These are phyloP conservation scores for Colletotrichum chrysophilum DNA, from an alignment of 2,329 filamentous ascomycete genomes.

Conservation along the genomic window DNA sequence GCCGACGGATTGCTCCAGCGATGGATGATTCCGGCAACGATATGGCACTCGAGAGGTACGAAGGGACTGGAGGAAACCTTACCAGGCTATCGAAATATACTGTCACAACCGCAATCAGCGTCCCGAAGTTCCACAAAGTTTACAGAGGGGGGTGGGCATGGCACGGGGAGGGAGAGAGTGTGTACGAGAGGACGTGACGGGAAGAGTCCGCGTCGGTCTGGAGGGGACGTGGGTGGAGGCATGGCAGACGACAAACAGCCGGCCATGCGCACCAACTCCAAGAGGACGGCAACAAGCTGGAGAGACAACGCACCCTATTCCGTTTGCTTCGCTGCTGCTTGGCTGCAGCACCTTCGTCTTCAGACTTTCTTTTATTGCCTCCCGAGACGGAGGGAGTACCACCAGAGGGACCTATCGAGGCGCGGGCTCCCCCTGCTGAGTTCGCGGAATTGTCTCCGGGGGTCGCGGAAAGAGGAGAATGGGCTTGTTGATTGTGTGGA, in stretches of 20 bases:
- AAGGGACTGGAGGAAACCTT: constrained; percentile 28
- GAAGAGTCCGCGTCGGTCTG: neutral
- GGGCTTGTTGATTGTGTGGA: constrained; percentile 29
- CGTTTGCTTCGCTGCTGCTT: constrained; percentile 66
- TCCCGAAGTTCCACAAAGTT: constrained; percentile 7
- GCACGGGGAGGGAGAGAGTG: neutral
- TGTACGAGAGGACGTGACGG: neutral
- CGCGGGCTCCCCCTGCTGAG: constrained; percentile 7
- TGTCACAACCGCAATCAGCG: constrained; percentile 28
- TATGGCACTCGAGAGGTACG: neutral
- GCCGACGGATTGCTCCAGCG: neutral
- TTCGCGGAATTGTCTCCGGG: constrained; percentile 57
- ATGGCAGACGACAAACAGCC: neutral
- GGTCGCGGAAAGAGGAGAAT: constrained; percentile 34
- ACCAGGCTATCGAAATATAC: constrained; percentile 70
- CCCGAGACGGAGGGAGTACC: constrained; percentile 8
- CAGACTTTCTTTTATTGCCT: constrained; percentile 39
- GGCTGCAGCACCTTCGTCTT: constrained; percentile 42
- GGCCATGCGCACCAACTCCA: neutral
- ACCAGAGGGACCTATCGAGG: neutral
- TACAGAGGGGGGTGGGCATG: neutral
- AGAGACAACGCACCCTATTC: constrained; percentile 53
- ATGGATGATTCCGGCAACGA: neutral
- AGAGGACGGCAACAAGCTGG: neutral
- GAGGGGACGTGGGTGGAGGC: neutral